A percentile compares a stretch with the other conserved stretches of the same genome.
phyloP scores from a whole-genome alignment of 2,329 filamentous ascomycete genomes.

The Plenodomus lindquistii region DNA sequence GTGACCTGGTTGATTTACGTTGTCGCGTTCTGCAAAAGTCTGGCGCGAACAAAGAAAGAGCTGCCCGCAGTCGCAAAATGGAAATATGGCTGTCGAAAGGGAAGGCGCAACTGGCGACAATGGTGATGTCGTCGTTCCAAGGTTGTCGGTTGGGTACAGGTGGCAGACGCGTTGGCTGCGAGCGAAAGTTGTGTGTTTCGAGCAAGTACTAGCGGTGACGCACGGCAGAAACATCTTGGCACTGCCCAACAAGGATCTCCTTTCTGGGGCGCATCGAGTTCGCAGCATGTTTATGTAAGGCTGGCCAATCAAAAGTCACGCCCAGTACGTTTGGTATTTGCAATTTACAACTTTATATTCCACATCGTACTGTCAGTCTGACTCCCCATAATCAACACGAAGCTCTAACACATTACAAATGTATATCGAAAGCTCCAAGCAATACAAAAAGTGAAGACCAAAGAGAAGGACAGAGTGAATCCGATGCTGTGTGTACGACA shows the following conservation, averaged over 20 bases:
- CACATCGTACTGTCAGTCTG: constrained; percentile 25
- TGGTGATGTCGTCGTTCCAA: constrained; percentile 19
- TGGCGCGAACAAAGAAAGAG: constrained; percentile 18
- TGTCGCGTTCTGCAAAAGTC: constrained; percentile 8
- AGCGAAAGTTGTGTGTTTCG: constrained; percentile 40
- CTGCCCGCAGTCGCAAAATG: constrained; percentile 35
- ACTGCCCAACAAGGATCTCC: constrained; percentile 1
- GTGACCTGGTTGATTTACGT: background rate
- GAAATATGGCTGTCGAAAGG: constrained; percentile 8
- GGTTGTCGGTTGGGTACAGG: constrained; percentile 7
- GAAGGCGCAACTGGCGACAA: constrained; percentile 15
- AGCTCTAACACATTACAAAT: constrained; percentile 9
- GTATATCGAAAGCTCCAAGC: constrained; percentile 17
- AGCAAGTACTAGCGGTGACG: constrained; percentile 18
- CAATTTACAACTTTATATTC: constrained; percentile 31
- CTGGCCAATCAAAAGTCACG: background rate
- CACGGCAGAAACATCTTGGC: constrained; percentile 30
- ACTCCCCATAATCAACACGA: constrained; percentile 10
- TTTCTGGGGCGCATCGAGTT: background rate
- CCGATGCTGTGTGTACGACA: background rate
- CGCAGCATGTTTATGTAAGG: constrained; percentile 1
- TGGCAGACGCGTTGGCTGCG: constrained; percentile 28
- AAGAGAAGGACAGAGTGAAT: constrained; percentile 2
- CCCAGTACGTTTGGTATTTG: background rate
- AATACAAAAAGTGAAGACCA: constrained; percentile 6